Base-by-base conservation (phyloP, 495 filamentous ascomycete genomes). In the Penicillium flavigenum region DNA sequence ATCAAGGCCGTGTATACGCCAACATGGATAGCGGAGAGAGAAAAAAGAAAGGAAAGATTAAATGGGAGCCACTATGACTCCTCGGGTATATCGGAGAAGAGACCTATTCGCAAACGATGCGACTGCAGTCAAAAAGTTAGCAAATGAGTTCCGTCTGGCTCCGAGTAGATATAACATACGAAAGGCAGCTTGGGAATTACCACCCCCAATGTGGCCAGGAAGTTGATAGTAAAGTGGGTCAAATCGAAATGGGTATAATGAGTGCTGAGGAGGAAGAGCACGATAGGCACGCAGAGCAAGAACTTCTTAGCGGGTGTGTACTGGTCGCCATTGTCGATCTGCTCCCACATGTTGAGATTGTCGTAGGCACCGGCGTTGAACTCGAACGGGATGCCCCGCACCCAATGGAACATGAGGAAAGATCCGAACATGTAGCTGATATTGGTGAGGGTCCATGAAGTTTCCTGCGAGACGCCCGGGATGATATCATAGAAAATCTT, bases 321-420 rank as follows among this genome's bases (percentile, higher is more conserved):
- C 70, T 98, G 94, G 72, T 94, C 94, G 29, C 94, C 94, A 66
- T 98, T 94, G 78, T 98, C 94, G 69, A 98, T 98, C 79, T 98
- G 94, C 79, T 98, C 94, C 94, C 94, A 98, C 92, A 98, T 96
- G 76, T 97, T 98, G 62, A 98, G 82, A 70, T 98, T 97, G 75
- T 98, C 94, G 79, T 96, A 98, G 57, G 94, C 94, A 48, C 94
- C 94, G n/a, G 91, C 86, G 71, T 98, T 97, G 82, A 98, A 98
- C 68, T 98, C 94, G 75, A 98, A 98, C 16, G 94, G 94, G 51
- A 98, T 91, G 69, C 94, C 94, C 68, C 92, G 91, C 65, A 98
- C 94, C 79, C 87, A 96, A 77, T 98, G 94, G 73, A 98, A 98
- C 94, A 98, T 98, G 69, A 98, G 83, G 75, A 96, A 98, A 17